Base-by-base conservation (phyloP, 164 flowering plant genomes). In the Litsea cubeba region DNA sequence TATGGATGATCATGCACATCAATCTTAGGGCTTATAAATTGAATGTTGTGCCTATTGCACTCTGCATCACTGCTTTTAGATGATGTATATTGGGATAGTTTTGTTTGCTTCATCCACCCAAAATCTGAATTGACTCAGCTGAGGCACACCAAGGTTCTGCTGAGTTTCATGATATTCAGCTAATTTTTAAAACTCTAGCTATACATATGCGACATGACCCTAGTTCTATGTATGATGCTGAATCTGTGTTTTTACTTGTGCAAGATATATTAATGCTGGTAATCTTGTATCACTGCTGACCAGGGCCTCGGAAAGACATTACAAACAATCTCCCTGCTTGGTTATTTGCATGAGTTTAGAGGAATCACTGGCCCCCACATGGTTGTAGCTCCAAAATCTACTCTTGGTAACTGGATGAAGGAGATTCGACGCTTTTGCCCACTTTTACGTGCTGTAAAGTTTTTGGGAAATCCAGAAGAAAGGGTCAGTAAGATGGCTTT, bases 331-430 rank as follows among this genome's bases (percentile, higher is more conserved):
- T 96, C 99, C 25, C 82, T 96, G 68, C 69, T 96, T 77, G 98
- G 97, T 46, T 96, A 96, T 81, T 82, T 96, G 77, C 97, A 92
- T 73, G 99, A 96, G 85, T 96, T 87, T 74, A 84, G 98, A 81
- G 98, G 98, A 75, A 94, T 96, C 62, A 89, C 89, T 81, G 99
- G 99, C 6, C 99, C 99, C 62, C 99, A 96, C 79, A 92, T 96
- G 97, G 99, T 96, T 74, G 99, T 96, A 81, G 97, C 99, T 75
- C 98, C 99, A 73, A 96, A 96, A 79, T 96, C 99, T 71, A 96
- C 99, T 68, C 97, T 96, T 82, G 99, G 99, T 12, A 96, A 96
- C 74, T 96, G 98, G 99, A 96, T 96, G 93, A 96, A 89, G 85
- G 99, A 96, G 84, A 96, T 96, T 65, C 83, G 85, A 0, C 92